Evolutionary conservation across 2,329 filamentous ascomycete genomes (phyloP).

Genomic region (Pestalotiopsis sp.): DNA sequence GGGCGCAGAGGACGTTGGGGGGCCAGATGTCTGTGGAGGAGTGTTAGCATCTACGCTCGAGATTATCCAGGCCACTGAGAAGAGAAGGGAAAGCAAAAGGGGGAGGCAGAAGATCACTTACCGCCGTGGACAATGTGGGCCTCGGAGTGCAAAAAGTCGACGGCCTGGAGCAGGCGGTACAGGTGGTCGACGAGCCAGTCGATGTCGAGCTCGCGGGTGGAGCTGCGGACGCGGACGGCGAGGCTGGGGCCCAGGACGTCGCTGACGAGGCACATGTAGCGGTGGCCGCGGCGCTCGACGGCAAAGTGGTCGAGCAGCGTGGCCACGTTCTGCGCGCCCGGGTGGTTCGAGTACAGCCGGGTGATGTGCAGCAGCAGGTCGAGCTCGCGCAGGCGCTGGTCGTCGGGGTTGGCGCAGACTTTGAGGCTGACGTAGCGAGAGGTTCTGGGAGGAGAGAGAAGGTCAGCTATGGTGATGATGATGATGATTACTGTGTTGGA

Average conservation of each 20-base stretch:
- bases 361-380: constrained; percentile 21
- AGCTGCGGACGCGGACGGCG: neutral
- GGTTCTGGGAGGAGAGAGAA: neutral
- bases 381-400: constrained; percentile 16
- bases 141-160: constrained; percentile 23
- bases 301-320: constrained; percentile 16
- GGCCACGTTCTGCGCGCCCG: constrained; percentile 19
- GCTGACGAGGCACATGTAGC: constrained; percentile 1
- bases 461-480: neutral
- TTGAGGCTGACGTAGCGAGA: constrained; percentile 15
- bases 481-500: neutral
- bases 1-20: constrained; percentile 8
- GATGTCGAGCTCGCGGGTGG: constrained; percentile 18
- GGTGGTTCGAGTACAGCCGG: constrained; percentile 18
- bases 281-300: neutral
- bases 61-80: neutral
- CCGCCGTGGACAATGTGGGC: constrained; percentile 22
- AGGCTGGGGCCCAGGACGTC: neutral
- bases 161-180: constrained; percentile 21
- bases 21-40: neutral
- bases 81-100: neutral
- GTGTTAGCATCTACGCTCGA: neutral
- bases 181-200: constrained; percentile 25
- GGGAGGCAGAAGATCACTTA: neutral
- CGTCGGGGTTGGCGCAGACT: constrained; percentile 15